Evolutionary conservation across 495 filamentous ascomycete species (phyloP).

Genomic region (Penicillium psychrofluorescens): DNA sequence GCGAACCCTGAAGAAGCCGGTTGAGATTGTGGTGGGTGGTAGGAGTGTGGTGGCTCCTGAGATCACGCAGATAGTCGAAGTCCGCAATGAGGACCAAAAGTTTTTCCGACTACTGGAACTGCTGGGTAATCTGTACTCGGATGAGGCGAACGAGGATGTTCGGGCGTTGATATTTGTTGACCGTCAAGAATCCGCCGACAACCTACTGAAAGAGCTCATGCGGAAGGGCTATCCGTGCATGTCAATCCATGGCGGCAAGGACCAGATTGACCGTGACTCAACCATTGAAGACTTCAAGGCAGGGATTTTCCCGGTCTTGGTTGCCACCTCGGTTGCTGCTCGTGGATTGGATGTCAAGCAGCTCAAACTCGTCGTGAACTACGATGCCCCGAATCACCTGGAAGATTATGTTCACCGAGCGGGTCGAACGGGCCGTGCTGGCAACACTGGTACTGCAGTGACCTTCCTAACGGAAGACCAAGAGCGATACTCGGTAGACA

Average conservation of each 20-base stretch:
- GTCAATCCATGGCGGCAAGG: slow-evolving; percentile 95
- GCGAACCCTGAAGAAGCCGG: slow-evolving; percentile 75
- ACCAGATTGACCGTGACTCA: slow-evolving; percentile 90
- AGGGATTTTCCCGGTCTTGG: slow-evolving; percentile 79
- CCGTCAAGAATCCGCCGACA: slow-evolving; percentile 88
- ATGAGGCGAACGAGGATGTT: slow-evolving; percentile 73
- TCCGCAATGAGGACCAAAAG: slow-evolving; percentile 76
- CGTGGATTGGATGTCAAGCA: slow-evolving; percentile 96
- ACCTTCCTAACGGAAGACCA: slow-evolving; percentile 91
- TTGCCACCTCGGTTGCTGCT: slow-evolving; percentile 94
- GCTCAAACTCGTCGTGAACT: slow-evolving; percentile 93
- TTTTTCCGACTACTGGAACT: slow-evolving; percentile 78
- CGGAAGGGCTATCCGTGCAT: slow-evolving; percentile 88
- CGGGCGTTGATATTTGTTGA: slow-evolving; percentile 91
- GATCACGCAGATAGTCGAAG: slow-evolving; percentile 89
- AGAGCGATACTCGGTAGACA: slow-evolving; percentile 81
- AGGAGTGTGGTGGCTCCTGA: slow-evolving; percentile 88
- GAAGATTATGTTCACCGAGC: slow-evolving; percentile 98
- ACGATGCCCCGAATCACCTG: slow-evolving; percentile 90
- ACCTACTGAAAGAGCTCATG: slow-evolving; percentile 72
- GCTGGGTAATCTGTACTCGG: slow-evolving; percentile 77
- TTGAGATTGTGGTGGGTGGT: slow-evolving; percentile 90
- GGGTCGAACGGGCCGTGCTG: slow-evolving; percentile 89
- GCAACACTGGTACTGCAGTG: slow-evolving; percentile 89
- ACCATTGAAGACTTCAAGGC: slow-evolving; percentile 94